phyloP scores from a whole-genome alignment of 2,329 filamentous ascomycete genomes.

The Botrytis galanthina region DNA sequence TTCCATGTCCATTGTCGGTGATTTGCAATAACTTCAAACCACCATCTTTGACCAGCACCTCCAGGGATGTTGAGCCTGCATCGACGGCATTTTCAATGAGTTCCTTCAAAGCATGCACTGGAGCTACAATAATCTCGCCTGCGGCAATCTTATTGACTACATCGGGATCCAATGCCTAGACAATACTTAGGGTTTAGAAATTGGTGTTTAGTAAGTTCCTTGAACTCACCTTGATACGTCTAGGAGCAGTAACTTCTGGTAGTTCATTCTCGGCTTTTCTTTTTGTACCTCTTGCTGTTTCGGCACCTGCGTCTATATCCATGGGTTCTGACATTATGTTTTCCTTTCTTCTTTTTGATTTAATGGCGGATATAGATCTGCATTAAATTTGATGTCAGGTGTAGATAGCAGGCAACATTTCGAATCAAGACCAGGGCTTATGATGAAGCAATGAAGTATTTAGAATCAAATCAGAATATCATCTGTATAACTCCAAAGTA shows the following conservation, averaged over 20 bases:
- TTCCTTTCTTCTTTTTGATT: neutral
- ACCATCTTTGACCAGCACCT: constrained; percentile 91
- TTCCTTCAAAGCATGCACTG: constrained; percentile 93
- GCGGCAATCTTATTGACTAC: constrained; percentile 99
- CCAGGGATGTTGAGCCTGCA: constrained; percentile 87
- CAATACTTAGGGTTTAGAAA: constrained; percentile 31
- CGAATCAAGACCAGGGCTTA: neutral
- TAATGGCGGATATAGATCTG: neutral
- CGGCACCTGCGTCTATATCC: constrained; percentile 42
- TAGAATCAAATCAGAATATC: neutral
- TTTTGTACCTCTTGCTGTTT: constrained; percentile 42
- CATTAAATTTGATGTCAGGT: neutral
- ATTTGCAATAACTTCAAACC: constrained; percentile 94
- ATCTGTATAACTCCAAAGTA: neutral
- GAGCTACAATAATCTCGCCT: constrained; percentile 96
- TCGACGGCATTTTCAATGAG: constrained; percentile 96
- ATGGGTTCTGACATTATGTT: constrained; percentile 40
- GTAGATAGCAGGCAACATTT: neutral
- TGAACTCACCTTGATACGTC: constrained; percentile 47
- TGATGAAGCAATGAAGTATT: neutral
- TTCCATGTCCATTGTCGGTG: constrained; percentile 94
- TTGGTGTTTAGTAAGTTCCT: neutral
- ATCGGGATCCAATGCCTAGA: constrained; percentile 81
- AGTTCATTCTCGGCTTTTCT: constrained; percentile 48
- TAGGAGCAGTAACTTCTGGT: constrained; percentile 43